Evolutionary conservation across 2,329 filamentous ascomycete genomes (phyloP).

Genomic region (Sarocladium kiliense): DNA sequence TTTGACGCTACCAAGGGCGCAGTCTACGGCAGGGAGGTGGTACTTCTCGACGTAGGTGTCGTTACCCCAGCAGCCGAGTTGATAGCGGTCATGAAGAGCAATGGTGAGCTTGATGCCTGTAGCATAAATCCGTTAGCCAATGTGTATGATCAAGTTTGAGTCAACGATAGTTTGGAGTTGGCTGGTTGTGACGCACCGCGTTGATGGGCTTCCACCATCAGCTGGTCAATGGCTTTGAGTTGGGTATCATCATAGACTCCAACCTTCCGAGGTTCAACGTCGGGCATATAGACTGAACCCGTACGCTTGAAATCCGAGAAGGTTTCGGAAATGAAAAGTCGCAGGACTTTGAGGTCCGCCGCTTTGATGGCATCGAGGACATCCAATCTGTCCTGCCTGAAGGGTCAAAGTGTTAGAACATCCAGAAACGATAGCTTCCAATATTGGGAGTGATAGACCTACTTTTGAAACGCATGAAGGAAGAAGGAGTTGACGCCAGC

Average conservation of each 20-base stretch:
- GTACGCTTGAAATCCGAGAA: slow-evolving; percentile 6
- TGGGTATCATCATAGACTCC: slow-evolving; percentile 9
- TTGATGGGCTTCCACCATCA: slow-evolving; percentile 9
- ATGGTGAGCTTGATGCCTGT: slow-evolving; percentile 8
- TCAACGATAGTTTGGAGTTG: no score
- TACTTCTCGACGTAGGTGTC: slow-evolving; percentile 8
- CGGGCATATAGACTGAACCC: slow-evolving; percentile 5
- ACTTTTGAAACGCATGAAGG: slow-evolving; percentile 9
- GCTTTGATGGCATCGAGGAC: slow-evolving; percentile 9
- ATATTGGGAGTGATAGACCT: background rate
- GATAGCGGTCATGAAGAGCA: slow-evolving; percentile 8
- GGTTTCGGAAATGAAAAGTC: slow-evolving; percentile 10
- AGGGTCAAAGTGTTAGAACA: no score
- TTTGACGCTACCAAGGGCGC: background rate
- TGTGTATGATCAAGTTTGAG: no score
- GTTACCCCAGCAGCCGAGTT: slow-evolving; percentile 9
- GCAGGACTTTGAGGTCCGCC: slow-evolving; percentile 6
- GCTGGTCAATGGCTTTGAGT: slow-evolving; percentile 7
- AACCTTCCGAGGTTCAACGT: slow-evolving; percentile 3
- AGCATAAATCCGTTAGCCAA: background rate
- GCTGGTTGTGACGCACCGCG: background rate
- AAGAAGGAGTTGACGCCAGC: slow-evolving; percentile 10
- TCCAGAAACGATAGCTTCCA: background rate
- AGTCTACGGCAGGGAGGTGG: slow-evolving; percentile 9
- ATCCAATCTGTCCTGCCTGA: slow-evolving; percentile 6